A percentile compares a stretch with the other conserved stretches of the same genome.
phyloP scores from a whole-genome alignment of 352 stramenopile genomes.

The Globisporangium orthogonon region DNA sequence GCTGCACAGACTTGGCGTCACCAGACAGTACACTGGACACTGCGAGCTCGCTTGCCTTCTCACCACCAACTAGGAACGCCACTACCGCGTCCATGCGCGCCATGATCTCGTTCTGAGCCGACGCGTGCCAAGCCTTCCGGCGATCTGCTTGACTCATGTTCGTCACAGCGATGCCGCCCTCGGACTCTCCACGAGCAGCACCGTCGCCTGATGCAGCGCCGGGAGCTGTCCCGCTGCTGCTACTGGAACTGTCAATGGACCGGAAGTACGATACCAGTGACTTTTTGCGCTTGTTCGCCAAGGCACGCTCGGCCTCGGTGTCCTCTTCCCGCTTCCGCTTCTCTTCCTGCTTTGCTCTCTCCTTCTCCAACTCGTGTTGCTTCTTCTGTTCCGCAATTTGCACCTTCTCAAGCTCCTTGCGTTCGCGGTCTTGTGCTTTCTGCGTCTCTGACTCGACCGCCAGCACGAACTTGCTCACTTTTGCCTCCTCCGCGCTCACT shows the following conservation, averaged over 20 bases:
- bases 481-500: constrained; percentile 74
- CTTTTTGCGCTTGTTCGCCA: constrained; percentile 55
- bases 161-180: background rate
- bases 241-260: constrained; percentile 25
- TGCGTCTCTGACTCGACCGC: constrained; percentile 55
- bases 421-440: constrained; percentile 42
- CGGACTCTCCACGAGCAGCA: background rate
- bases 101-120: constrained; percentile 26
- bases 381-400: constrained; percentile 54
- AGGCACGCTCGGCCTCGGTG: constrained; percentile 32
- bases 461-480: constrained; percentile 71
- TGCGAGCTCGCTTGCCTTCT: background rate
- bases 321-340: constrained; percentile 54
- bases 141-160: background rate
- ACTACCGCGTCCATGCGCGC: constrained; percentile 44
- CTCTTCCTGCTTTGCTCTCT: constrained; percentile 56
- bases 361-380: constrained; percentile 38
- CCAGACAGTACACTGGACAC: background rate
- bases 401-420: constrained; percentile 59
- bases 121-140: constrained; percentile 1
- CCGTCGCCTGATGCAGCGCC: background rate
- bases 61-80: constrained; percentile 15
- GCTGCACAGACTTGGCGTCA: constrained; percentile 6
- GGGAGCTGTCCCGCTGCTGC: background rate
- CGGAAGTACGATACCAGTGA: constrained; percentile 60